A percentile compares a stretch with the other conserved stretches of the same genome.
These are phyloP conservation scores for Nakazawaea wickerhamii DNA, from an alignment of 805 yeast species.

Conservation along the genomic window DNA sequence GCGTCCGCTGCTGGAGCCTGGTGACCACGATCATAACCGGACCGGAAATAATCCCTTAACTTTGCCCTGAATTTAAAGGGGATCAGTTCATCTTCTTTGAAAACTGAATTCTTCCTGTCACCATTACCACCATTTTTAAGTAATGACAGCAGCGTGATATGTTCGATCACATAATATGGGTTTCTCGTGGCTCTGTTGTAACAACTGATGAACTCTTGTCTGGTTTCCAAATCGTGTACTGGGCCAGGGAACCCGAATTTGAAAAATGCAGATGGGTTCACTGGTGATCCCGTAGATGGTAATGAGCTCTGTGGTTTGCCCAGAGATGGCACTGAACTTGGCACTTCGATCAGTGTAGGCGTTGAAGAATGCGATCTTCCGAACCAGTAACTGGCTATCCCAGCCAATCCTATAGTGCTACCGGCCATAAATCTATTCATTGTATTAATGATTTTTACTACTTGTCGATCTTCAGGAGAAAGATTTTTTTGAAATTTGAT, in stretches of 20 bases:
- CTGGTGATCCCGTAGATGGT: slow-evolving; percentile 11
- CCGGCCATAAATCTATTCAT: slow-evolving; percentile 8
- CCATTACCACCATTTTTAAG: slow-evolving; percentile 39
- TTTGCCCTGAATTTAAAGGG: slow-evolving; percentile 74
- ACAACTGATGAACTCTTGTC: slow-evolving; percentile 77
- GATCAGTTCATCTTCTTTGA: slow-evolving; percentile 79
- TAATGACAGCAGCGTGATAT: slow-evolving; percentile 71
- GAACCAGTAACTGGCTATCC: slow-evolving; percentile 12
- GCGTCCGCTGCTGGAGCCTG: slow-evolving; percentile 98
- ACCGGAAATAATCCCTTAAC: slow-evolving; percentile 82
- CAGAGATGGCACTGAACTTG: neutral
- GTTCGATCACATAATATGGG: slow-evolving; percentile 85
- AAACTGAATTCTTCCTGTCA: slow-evolving; percentile 75
- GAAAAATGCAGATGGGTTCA: slow-evolving; percentile 69
- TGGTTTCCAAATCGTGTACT: slow-evolving; percentile 69
- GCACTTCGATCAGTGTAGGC: neutral
- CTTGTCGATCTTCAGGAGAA: too few relatives aligned
- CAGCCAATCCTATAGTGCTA: slow-evolving; percentile 7
- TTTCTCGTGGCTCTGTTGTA: slow-evolving; percentile 80
- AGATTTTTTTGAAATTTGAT: neutral
- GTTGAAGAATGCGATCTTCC: slow-evolving; percentile 4
- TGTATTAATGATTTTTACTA: neutral
- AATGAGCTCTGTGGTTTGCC: neutral
- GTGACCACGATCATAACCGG: slow-evolving; percentile 96
- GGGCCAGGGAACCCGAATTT: slow-evolving; percentile 96